Evolutionary conservation across 148 eudicot genomes (phyloP), one percentile per base, ranked within the genome.

Genomic region (Camellia japonica): DNA sequence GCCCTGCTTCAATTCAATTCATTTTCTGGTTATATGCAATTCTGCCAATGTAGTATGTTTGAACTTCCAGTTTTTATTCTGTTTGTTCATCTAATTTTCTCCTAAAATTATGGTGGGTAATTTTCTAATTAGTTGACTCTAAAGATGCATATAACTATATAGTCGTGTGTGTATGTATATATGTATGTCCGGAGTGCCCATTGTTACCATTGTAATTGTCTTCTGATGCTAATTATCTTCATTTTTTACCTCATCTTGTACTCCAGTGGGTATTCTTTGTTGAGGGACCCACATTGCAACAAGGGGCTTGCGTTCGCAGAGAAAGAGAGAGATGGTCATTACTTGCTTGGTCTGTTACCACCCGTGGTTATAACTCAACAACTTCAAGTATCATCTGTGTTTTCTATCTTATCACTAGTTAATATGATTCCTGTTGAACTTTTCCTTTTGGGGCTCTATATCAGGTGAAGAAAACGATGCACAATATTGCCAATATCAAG

Each of bases 251-350:
- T 70, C 6, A 46, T 56, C 71, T 23, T 54, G 43, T 42, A 12
- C 56, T 78, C 44, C 70, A 83, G 85, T 16, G 85, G 82, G 20
- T 92, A 86, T 84, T 79, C 87, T 78, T 83, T 95, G 90, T 61
- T 95, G 88, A 90, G 99, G 85, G 94, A 93, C 68, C 97, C 97
- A 13, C 94, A 76, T 76, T 89, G 88, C 79, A 95, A 95, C 89
- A 95, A 95, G 83, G 97, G 94, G 61, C 94, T 95, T 65, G 91
- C 97, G 4, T 93, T 93, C 82, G 83, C 90, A 1, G 94, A 93
- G 84, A 93, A 81, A 83, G 99, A 95, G 83, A 91, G 99, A 74
- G 97, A 93, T 79, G 85, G 93, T 51, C 97, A 93, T 87, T 92
- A 95, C 86, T 78, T 95, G 80, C 85, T 90, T 20, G 99, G 97